Percentiles rank a stretch among this genome's conserved stretches.
These are phyloP conservation scores for Fusarium burgessii DNA, from an alignment of 2,329 filamentous ascomycete genomes.

Conservation along the genomic window DNA sequence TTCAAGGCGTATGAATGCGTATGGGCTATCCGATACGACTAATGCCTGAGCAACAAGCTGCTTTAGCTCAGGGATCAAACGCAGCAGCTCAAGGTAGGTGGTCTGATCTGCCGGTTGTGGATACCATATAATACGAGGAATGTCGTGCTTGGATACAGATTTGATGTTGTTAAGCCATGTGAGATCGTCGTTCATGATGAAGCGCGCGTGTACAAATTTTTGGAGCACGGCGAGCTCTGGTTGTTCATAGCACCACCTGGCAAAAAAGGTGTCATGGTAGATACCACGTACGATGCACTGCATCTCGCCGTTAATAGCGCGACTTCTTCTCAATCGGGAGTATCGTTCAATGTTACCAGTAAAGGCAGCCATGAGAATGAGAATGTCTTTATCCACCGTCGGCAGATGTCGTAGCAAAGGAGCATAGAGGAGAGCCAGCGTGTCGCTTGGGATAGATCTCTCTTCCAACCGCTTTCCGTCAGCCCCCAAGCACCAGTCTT, in stretches of 20 bases:
- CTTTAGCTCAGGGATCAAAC: background rate
- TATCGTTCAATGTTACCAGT: conserved; percentile 56
- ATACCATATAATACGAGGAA: conserved; percentile 2
- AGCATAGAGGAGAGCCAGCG: background rate
- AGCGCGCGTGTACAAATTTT: conserved; percentile 1
- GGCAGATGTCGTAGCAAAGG: conserved; percentile 55
- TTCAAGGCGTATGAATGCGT: background rate
- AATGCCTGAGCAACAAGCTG: background rate
- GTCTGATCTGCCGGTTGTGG: background rate
- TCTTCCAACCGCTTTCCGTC: background rate
- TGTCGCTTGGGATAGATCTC: background rate
- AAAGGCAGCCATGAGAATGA: conserved; percentile 54
- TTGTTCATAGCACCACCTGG: conserved; percentile 5
- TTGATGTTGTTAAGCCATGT: background rate
- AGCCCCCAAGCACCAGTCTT: conserved; percentile 12
- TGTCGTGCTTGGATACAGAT: background rate
- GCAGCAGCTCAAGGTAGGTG: background rate
- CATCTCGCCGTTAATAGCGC: background rate
- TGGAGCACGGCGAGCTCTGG: background rate
- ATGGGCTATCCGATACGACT: background rate
- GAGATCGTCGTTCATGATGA: conserved; percentile 8
- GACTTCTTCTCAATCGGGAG: conserved; percentile 49
- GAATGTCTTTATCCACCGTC: conserved; percentile 51
- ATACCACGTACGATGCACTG: conserved; percentile 19
- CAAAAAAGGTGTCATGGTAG: background rate